Evolutionary conservation across 1,284 basidiomycete species (phyloP).

Genomic region (Entoloma clypeatum): DNA sequence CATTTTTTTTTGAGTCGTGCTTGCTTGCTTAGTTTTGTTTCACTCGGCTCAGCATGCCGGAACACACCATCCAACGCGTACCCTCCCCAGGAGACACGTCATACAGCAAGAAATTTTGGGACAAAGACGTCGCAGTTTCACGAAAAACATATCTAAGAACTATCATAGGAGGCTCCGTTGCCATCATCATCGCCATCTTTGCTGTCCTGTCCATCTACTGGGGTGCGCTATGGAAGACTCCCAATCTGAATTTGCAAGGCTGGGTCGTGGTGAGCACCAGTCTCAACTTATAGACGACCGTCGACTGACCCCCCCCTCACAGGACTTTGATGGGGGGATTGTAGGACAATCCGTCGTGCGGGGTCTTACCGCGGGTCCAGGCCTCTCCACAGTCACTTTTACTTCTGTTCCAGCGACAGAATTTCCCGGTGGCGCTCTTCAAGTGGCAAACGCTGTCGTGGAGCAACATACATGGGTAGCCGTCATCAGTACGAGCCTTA

Average conservation of each 20-base stretch:
- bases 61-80: background rate
- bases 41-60: background rate
- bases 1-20: background rate
- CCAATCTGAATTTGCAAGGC: conserved; percentile 32
- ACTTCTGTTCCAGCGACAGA: conserved; percentile 31
- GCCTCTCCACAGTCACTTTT: conserved; percentile 35
- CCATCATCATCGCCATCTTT: conserved; percentile 37
- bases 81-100: conserved; percentile 3
- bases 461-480: conserved; percentile 44
- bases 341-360: conserved; percentile 41
- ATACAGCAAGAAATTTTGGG: conserved; percentile 24
- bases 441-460: conserved; percentile 34
- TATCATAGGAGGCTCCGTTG: conserved; percentile 28
- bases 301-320: background rate
- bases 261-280: conserved; percentile 39
- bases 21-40: background rate
- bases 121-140: conserved; percentile 20
- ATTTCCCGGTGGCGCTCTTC: conserved; percentile 39
- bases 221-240: conserved; percentile 44
- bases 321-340: conserved; percentile 53
- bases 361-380: conserved; percentile 28
- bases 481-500: conserved; percentile 32
- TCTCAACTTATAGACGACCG: background rate
- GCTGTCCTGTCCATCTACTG: conserved; percentile 45
- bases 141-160: conserved; percentile 36